Percentiles rank a stretch among this genome's conserved stretches.
These are phyloP conservation scores for Solanum pinnatisectum DNA, from an alignment of 257 asterid species.

Conservation along the genomic window DNA sequence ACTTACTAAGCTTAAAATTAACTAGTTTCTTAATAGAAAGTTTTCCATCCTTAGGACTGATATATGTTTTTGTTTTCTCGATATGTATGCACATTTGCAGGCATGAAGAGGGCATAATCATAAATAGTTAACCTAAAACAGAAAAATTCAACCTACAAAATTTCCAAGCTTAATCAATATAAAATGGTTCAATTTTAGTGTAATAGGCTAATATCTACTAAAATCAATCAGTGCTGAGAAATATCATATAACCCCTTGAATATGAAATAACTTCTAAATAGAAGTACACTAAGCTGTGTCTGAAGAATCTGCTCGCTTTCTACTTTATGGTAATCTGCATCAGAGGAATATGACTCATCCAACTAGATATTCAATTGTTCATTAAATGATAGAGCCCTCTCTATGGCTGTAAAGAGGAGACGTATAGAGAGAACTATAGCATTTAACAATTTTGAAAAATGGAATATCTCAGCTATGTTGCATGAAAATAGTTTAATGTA, in stretches of 20 bases:
- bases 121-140: not conserved
- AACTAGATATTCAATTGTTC: conserved; percentile 52
- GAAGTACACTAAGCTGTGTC: not conserved
- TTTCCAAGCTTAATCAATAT: not conserved
- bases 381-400: conserved; percentile 16
- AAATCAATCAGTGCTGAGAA: no score
- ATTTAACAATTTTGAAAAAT: no score
- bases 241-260: not conserved
- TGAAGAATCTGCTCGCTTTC: not conserved
- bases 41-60: no score
- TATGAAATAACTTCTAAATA: not conserved
- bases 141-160: not conserved
- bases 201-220: no score
- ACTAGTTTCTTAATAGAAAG: no score
- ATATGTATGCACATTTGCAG: no score
- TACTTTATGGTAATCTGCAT: conserved; percentile 17
- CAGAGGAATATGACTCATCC: conserved; percentile 40
- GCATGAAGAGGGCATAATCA: not conserved
- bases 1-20: no score
- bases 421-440: not conserved
- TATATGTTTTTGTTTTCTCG: no score
- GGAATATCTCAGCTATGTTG: no score
- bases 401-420: conserved; percentile 5
- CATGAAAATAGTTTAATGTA: no score
- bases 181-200: not conserved